Base-by-base conservation (phyloP, 108 stramenopile genomes). In the Aurantiochytrium sp. region DNA sequence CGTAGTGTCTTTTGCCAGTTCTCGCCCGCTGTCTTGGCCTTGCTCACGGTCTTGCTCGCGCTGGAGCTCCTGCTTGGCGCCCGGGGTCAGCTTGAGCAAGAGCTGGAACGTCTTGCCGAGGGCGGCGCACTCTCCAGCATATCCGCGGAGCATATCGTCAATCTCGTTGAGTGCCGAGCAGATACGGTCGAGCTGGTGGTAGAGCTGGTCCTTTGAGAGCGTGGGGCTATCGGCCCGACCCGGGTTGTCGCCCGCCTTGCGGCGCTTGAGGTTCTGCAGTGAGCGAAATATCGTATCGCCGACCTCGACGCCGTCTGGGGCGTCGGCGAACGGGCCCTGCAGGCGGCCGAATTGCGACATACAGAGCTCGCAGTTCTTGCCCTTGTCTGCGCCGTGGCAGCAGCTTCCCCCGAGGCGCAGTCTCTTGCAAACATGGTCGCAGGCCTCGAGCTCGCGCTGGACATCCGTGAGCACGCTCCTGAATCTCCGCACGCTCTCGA, bases 331-430 rank as follows among this genome's bases (percentile, higher is more conserved):
- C 36, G 39, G 39, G 45, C 73, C 73, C 45, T 81, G 42, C 36
- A 41, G n/a, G 6, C 45, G 39, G 21, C 73, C 73, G 24, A 65
- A 65, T 21, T 41, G 6, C 17, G 73, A 6, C 39, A 48, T 81
- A 24, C 73, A 81, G 39, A 41, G 8, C 24, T 41, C 39, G 73
- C 73, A 81, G 1, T 48, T 24, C 2, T 41, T 41, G 45, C 73
- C 73, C 45, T 81, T 81, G 73, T 81, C 73, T 0, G 73, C 73
- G 6, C 73, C 73, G 32, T 81, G 73, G n/a, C 21, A 27, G 45
- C 73, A 81, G 21, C 24, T 30, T 6, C 73, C 73, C 27, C 73
- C 73, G 30, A 81, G 73, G 6, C 73, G 39, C 36, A 81, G 45
- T 30, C 30, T 81, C 45, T 41, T 48, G 73, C 73, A 27, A 0